Conservation (phyloP, 495 filamentous ascomycete species). For the Xylaria longipes region DNA sequence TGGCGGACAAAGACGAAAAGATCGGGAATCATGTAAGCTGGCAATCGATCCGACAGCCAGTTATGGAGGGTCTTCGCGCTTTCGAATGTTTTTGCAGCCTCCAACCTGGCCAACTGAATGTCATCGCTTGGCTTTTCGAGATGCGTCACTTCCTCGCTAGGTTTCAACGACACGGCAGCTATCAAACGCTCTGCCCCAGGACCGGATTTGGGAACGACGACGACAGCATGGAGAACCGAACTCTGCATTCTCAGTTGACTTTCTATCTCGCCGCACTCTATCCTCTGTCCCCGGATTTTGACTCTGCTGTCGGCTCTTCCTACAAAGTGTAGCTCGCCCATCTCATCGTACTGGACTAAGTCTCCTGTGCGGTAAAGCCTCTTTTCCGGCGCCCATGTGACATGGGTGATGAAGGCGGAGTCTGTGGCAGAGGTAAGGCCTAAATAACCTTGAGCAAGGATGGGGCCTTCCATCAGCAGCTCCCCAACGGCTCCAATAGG, state of each 20-base stretch:
- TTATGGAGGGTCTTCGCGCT: neutral
- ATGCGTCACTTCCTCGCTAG: neutral
- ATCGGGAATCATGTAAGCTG: constrained; percentile 61
- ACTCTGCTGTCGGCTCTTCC: constrained; percentile 38
- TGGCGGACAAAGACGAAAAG: constrained; percentile 37
- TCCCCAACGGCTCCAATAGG: constrained; percentile 56
- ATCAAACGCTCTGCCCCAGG: constrained; percentile 12
- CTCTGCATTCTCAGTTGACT: constrained; percentile 7
- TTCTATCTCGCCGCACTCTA: constrained; percentile 42
- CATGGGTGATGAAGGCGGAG: constrained; percentile 54
- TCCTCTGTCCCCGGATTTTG: constrained; percentile 39
- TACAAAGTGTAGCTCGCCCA: constrained; percentile 26
- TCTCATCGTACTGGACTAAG: constrained; percentile 51
- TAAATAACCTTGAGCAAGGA: constrained; percentile 60
- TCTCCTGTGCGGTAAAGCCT: constrained; percentile 54
- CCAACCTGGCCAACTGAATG: neutral
- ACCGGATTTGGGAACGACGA: constrained; percentile 4
- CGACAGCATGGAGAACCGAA: constrained; percentile 9
- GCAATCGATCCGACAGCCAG: constrained; percentile 3
- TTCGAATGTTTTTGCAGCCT: neutral
- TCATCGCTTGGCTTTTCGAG: neutral
- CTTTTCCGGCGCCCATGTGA: constrained; percentile 45
- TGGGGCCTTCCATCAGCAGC: constrained; percentile 52
- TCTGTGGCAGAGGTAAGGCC: constrained; percentile 60
- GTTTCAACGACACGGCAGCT: constrained; percentile 13